Evolutionary conservation across 1,284 basidiomycete species (phyloP), one percentile per base, ranked within the genome.

Genomic region (Moesziomyces sp.): DNA sequence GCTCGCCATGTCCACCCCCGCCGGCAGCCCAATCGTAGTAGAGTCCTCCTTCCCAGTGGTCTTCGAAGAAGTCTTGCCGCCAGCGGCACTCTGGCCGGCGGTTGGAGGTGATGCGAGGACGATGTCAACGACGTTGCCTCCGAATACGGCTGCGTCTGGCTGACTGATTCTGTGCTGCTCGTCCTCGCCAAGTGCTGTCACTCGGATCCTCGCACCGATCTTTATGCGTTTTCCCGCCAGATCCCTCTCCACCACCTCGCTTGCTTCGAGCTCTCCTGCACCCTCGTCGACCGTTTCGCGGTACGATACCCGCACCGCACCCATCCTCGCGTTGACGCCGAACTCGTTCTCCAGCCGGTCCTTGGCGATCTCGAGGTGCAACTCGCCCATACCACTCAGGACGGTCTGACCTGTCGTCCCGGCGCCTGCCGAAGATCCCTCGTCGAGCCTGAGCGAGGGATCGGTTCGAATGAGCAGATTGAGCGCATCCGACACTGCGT

Each of bases 331-430:
- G 44, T 89, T 87, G 19, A 87, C 92, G 28, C 89, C 88, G 89
- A 92, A 95, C 84, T 94, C 93, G 64, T 92, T 89, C 55, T 87
- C 87, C 33, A 95, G 85, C 26, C 93, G 87, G 40, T 90, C 89
- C 84, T 93, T 91, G 1, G 93, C 88, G 60, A 95, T 94, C 83
- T 95, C 93, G 8, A 95, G 88, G 82, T 95, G 93, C 28, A 95
- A 87, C 42, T 91, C 89, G 14, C 93, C 93, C 58, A 94, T 88
- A 5, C 93, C 93, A 74, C 93, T 91, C 2, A 93, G 87, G 40
- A 95, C 87, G 40, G 92, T 87, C 78, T 95, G 93, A 0, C 92
- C 92, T 67, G 94, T 92, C 2, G 69, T 73, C 5, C 59, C 54
- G 11, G 58, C 67, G 0, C 65, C 63, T 4, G 74, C 47, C 14